Conservation (phyloP, 2,329 filamentous ascomycete species). For the Hypoxylon sp. region DNA sequence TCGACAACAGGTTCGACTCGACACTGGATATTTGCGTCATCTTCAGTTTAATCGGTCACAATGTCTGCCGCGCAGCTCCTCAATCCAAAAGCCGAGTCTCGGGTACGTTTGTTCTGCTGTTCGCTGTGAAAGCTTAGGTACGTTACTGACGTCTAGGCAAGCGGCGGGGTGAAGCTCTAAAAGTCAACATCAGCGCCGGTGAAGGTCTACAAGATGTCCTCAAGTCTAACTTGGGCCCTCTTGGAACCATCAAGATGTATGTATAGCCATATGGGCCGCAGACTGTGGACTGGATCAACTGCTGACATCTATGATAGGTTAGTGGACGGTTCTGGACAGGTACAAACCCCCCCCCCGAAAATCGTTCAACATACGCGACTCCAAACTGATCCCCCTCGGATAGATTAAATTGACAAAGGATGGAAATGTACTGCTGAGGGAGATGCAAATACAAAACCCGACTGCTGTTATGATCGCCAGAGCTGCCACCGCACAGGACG, state of each 20-base stretch:
- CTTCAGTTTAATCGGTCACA: constrained; percentile 36
- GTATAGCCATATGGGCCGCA: constrained; percentile 40
- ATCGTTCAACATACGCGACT: constrained; percentile 20
- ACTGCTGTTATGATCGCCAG: constrained; percentile 87
- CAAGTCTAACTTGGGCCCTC: constrained; percentile 93
- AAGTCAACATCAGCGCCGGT: constrained; percentile 96
- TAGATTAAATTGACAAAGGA: constrained; percentile 99
- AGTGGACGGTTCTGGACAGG: constrained; percentile 76
- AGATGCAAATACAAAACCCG: constrained; percentile 97
- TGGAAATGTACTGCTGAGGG: constrained; percentile 84
- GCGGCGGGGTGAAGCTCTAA: constrained; percentile 96
- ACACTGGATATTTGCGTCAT: constrained; percentile 1
- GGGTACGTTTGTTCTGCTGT: constrained; percentile 69
- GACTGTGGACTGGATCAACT: constrained; percentile 3
- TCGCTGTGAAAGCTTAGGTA: constrained; percentile 34
- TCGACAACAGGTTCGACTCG: constrained; percentile 24
- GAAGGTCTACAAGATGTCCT: constrained; percentile 94
- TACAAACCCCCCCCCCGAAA: constrained; percentile 54
- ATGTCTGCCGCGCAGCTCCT: constrained; percentile 99
- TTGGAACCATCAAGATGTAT: constrained; percentile 96
- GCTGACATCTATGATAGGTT: constrained; percentile 61
- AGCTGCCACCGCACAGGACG: constrained; percentile 96
- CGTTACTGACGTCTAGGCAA: constrained; percentile 61
- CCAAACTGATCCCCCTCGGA: constrained; percentile 44
- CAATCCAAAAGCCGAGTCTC: constrained; percentile 98